These are phyloP conservation scores for Colletotrichum cereale DNA, from an alignment of 2,329 filamentous ascomycete genomes.

Conservation along the genomic window DNA sequence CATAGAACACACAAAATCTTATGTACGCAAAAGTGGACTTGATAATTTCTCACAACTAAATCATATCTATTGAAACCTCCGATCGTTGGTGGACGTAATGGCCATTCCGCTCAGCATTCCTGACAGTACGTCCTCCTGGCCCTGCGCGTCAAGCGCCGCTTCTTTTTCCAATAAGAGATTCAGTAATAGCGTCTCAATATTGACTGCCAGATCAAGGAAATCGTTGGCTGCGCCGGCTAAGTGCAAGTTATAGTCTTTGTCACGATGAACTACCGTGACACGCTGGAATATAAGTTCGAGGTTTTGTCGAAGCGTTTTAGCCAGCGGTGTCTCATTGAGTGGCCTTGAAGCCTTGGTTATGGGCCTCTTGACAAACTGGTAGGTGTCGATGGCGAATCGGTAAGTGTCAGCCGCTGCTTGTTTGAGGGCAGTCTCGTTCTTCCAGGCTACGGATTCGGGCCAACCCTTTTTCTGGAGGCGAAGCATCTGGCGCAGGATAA, in stretches of 20 bases:
- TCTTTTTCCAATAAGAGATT: neutral
- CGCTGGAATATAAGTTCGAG: neutral
- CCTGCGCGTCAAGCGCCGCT: neutral
- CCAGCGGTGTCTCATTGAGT: neutral
- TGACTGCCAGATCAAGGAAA: neutral
- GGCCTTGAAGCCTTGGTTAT: neutral
- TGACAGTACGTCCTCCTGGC: neutral
- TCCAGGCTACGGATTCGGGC: neutral
- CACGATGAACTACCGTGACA: neutral
- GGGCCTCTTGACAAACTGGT: no score
- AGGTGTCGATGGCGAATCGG: neutral
- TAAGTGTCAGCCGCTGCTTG: neutral
- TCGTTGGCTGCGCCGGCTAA: neutral
- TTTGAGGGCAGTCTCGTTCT: neutral
- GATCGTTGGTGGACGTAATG: neutral
- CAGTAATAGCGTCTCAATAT: neutral
- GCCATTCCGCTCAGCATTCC: neutral
- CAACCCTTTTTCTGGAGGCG: neutral
- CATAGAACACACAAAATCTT: fast-evolving
- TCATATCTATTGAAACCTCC: no score
- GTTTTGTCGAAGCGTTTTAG: neutral
- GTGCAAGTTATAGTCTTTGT: neutral
- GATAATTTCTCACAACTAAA: neutral
- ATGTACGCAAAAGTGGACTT: neutral
- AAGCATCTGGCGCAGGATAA: conserved; percentile 26